Base-by-base conservation (phyloP, 2,329 filamentous ascomycete species). In the Fusarium hostae region DNA sequence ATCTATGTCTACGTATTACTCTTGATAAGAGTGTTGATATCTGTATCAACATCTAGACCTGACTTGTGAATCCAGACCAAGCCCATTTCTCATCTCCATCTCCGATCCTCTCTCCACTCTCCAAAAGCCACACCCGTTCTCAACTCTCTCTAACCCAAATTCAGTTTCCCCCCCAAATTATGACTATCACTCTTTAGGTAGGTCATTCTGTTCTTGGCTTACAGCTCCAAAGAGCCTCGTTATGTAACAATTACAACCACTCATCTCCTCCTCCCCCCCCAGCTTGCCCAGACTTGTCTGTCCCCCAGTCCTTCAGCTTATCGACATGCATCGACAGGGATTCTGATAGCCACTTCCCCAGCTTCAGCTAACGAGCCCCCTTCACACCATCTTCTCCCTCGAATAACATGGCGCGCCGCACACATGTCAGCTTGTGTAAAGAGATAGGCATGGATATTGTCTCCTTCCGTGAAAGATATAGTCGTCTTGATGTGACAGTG, bases 401-500 rank as follows among this genome's bases (percentile, higher is more conserved):
- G 37, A 18, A 44, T 34, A 28, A 28, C 32, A 44, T 22, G 30
- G 26, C n/a, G 16, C 15, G 15, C 28, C 39, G 15, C 22, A 34
- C 39, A 39, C 63, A 59, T 65, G 63, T 35, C 61, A 66, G 51
- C 40, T 20, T 34, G 26, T 11, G 26, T 11, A 12, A 37, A 43
- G 47, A 59, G 55, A 66, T 59, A 63, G 40, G 41, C 50, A 35
- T 24, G n/a, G 37, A 40, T 22, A n/a, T 55, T 52, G 43, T 65
- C 66, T 65, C 65, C 66, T 69, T 69, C 66, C 61, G 24, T 60
- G 50, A 41, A 30, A 51, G 66, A 45, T 59, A 51, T 69, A 69
- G 65, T 55, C 34, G 2, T 24, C 13, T 45, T 45, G 15, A 32
- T 45, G 43, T 32, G 2, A 9, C 28, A 9, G 47, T 35, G 37